These are phyloP conservation scores for Sporothrix protearum DNA, from an alignment of 2,329 filamentous ascomycete species.

Conservation along the genomic window DNA sequence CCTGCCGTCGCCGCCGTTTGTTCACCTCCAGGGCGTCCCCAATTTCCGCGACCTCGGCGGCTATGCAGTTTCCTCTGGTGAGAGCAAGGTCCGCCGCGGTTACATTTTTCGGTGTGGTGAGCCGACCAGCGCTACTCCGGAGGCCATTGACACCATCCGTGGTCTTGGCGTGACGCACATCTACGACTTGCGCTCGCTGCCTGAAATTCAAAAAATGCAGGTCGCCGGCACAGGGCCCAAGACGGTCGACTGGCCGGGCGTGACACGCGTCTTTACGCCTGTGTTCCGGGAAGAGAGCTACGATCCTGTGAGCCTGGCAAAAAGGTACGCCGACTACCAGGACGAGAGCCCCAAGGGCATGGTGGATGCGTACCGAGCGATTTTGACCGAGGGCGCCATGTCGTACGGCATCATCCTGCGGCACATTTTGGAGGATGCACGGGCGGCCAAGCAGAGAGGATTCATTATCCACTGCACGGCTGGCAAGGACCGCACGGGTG, in stretches of 20 bases:
- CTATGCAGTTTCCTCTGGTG: constrained; percentile 41
- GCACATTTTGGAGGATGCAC: constrained; percentile 47
- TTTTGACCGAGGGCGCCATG: constrained; percentile 54
- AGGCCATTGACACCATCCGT: constrained; percentile 51
- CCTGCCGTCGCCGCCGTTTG: constrained; percentile 46
- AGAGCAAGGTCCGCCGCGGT: constrained; percentile 18
- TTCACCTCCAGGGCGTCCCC: constrained; percentile 53
- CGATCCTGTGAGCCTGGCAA: constrained; percentile 58
- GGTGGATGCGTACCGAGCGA: constrained; percentile 45
- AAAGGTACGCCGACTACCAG: constrained; percentile 59
- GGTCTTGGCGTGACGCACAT: constrained; percentile 59
- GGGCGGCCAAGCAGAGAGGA: not conserved
- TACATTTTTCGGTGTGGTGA: constrained; percentile 67
- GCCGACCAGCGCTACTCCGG: constrained; percentile 53
- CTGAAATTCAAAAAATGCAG: constrained; percentile 51
- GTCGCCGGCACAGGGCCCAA: constrained; percentile 31
- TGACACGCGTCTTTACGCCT: constrained; percentile 57
- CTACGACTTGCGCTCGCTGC: constrained; percentile 64
- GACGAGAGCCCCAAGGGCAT: constrained; percentile 41
- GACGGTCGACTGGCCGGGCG: constrained; percentile 47
- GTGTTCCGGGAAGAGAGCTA: constrained; percentile 63
- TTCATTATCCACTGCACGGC: constrained; percentile 64
- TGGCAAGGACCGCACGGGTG: constrained; percentile 73
- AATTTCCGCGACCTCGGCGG: constrained; percentile 69
- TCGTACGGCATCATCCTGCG: constrained; percentile 35